A percentile compares a stretch with the other conserved stretches of the same genome.
These are phyloP conservation scores for Pichia rugopelliculosa DNA, from an alignment of 805 yeast genomes.

Conservation along the genomic window DNA sequence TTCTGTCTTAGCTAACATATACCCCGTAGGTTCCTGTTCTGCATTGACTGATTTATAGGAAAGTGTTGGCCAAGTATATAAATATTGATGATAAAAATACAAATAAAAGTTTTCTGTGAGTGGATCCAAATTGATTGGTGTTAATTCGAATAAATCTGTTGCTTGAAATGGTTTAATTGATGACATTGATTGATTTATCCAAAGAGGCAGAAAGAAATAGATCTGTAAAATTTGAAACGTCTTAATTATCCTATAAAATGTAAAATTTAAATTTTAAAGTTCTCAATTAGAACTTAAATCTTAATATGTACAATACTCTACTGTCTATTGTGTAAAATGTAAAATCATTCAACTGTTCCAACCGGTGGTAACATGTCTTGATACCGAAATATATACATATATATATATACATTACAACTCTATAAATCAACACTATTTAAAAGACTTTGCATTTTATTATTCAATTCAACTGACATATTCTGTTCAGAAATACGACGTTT, in stretches of 20 bases:
- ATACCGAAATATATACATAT: background rate
- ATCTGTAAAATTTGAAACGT: background rate
- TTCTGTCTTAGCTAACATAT: constrained; percentile 96
- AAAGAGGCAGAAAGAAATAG: background rate
- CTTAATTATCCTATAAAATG: too few relatives aligned
- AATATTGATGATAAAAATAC: constrained; percentile 76
- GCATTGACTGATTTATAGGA: constrained; percentile 62
- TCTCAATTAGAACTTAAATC: too few relatives aligned
- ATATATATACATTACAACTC: background rate
- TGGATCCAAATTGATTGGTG: constrained; percentile 76
- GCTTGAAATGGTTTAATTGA: constrained; percentile 84
- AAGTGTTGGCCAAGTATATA: constrained; percentile 80
- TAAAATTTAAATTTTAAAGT: too few relatives aligned
- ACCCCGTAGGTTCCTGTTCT: constrained; percentile 43
- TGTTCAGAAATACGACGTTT: constrained; percentile 2
- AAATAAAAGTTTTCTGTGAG: constrained; percentile 87
- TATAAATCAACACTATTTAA: background rate
- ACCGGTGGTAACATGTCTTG: too few relatives aligned
- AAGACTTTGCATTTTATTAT: background rate
- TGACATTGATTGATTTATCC: constrained; percentile 67
- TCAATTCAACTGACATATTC: background rate
- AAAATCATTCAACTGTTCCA: too few relatives aligned
- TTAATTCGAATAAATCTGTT: constrained; percentile 67
- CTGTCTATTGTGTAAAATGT: too few relatives aligned
- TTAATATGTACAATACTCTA: too few relatives aligned